These are phyloP conservation scores for Boletus edulis DNA, from an alignment of 768 basidiomycete genomes.

Conservation along the genomic window DNA sequence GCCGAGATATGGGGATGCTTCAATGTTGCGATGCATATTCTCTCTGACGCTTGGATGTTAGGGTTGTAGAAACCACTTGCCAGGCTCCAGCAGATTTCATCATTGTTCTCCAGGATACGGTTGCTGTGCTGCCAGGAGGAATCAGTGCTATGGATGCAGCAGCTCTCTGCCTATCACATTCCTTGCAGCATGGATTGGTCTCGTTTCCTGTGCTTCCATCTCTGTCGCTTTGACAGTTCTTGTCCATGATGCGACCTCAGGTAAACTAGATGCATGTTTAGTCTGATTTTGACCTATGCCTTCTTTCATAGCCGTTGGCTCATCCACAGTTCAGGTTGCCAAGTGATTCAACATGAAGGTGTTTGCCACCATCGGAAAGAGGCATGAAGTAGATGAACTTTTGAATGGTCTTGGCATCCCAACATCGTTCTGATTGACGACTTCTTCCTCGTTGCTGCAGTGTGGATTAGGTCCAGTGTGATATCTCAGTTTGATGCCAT, in stretches of 20 bases:
- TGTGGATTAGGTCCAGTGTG: constrained; percentile 14
- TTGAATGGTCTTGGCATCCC: constrained; percentile 12
- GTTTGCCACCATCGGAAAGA: constrained; percentile 19
- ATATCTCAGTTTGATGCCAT: constrained; percentile 22
- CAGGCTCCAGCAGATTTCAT: constrained; percentile 16
- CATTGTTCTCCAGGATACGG: constrained; percentile 10
- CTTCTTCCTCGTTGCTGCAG: constrained; percentile 1
- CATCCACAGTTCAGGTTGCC: constrained; percentile 24
- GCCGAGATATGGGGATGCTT: background rate
- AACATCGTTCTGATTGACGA: constrained; percentile 13
- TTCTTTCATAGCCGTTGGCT: constrained; percentile 18
- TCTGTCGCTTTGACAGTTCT: constrained; percentile 23
- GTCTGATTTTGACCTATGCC: background rate
- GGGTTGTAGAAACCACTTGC: constrained; percentile 19
- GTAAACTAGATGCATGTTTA: background rate
- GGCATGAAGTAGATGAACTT: constrained; percentile 13
- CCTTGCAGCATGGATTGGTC: constrained; percentile 29
- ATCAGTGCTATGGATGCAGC: constrained; percentile 18
- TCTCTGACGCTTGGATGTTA: background rate
- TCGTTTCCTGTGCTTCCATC: constrained; percentile 18
- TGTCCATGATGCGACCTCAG: constrained; percentile 26
- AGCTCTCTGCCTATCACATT: constrained; percentile 20
- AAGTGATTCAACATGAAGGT: constrained; percentile 18
- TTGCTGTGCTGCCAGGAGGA: constrained; percentile 15
- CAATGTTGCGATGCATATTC: background rate